Evolutionary conservation across 139 green algal genomes (phyloP).

Genomic region (Auxenochlorella pyrenoidosa): DNA sequence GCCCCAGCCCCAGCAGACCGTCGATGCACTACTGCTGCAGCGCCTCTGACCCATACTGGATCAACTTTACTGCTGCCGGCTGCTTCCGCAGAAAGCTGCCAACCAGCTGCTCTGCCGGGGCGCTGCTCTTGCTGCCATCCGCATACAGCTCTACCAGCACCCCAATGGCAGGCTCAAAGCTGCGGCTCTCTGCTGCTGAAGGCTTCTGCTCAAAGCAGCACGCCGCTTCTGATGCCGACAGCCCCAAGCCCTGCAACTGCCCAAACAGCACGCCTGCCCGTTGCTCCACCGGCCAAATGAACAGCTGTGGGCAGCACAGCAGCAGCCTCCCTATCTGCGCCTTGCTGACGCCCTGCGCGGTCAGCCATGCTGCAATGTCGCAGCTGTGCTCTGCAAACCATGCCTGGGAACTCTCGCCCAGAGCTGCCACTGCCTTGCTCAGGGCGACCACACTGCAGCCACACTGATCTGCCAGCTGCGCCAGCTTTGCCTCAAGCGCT

Average conservation of each 20-base stretch:
- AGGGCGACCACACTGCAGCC: not conserved
- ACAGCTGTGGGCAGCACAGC: not conserved
- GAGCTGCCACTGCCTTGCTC: not conserved
- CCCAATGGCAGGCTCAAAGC: conserved; percentile 23
- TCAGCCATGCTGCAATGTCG: not conserved
- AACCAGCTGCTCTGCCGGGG: not conserved
- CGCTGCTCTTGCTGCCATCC: not conserved
- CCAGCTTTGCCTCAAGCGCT: not conserved
- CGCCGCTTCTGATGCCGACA: not conserved
- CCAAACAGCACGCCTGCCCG: conserved; percentile 8
- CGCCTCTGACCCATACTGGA: not conserved
- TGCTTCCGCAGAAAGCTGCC: not conserved
- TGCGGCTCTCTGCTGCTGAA: not conserved
- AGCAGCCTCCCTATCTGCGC: conserved; percentile 3
- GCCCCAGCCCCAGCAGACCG: not conserved
- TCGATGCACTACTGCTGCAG: not conserved
- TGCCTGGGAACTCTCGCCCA: too few species aligned
- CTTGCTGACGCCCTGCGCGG: not conserved
- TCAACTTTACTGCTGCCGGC: not conserved
- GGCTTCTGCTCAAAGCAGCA: not conserved
- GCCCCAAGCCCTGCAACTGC: not conserved
- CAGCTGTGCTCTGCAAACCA: not conserved
- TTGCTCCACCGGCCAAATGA: conserved; percentile 7
- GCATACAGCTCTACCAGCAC: not conserved
- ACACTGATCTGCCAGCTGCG: not conserved